Evolutionary conservation across 1,284 basidiomycete species (phyloP).

Genomic region (Trametes hirsuta): DNA sequence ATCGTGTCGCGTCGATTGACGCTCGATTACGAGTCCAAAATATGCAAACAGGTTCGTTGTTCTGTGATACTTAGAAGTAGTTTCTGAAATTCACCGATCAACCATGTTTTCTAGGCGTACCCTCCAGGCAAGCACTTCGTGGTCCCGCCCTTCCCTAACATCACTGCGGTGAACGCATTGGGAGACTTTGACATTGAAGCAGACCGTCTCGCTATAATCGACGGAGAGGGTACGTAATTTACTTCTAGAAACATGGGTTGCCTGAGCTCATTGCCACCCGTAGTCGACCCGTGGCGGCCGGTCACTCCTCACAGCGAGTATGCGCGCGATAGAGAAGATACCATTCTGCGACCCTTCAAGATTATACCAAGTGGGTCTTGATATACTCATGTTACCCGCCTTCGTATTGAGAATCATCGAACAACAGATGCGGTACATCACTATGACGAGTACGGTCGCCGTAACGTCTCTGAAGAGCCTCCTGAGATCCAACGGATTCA

Average conservation of each 20-base stretch:
- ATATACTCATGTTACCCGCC: not conserved
- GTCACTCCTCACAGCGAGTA: conserved; percentile 85
- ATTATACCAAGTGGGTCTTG: conserved; percentile 75
- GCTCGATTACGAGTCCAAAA: conserved; percentile 78
- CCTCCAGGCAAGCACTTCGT: conserved; percentile 76
- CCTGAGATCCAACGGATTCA: conserved; percentile 82
- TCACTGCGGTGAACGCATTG: conserved; percentile 78
- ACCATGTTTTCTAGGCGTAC: conserved; percentile 58
- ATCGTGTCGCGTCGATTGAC: conserved; percentile 79
- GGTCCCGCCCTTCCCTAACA: conserved; percentile 76
- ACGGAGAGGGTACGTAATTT: conserved; percentile 66
- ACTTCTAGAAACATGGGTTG: not conserved
- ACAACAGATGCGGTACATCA: conserved; percentile 82
- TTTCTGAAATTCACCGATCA: not conserved
- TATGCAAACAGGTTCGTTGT: conserved; percentile 68
- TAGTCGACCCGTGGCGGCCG: conserved; percentile 90
- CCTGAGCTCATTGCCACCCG: not conserved
- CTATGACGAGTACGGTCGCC: conserved; percentile 88
- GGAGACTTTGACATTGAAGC: conserved; percentile 79
- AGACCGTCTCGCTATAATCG: conserved; percentile 85
- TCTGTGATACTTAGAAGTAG: not conserved
- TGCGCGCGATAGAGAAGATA: conserved; percentile 73
- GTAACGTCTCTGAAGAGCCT: conserved; percentile 71
- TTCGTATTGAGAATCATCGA: no score
- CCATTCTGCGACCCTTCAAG: conserved; percentile 80